Evolutionary conservation across 2,329 filamentous ascomycete species (phyloP), one percentile per base, ranked within the genome.

Genomic region (Scedosporium minutisporum): DNA sequence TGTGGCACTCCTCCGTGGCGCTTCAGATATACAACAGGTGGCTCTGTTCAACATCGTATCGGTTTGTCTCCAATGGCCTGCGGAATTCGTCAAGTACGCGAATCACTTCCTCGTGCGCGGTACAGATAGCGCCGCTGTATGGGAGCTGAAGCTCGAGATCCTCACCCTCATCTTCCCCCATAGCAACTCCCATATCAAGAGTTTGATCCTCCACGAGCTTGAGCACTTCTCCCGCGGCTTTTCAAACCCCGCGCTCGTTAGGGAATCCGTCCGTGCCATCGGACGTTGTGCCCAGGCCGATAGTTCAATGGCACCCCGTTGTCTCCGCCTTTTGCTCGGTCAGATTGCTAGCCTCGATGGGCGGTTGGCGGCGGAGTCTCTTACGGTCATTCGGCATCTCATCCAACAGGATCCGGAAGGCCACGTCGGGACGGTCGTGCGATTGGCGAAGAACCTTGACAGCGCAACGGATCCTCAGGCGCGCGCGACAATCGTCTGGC

Each of bases 31-130:
- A 60, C 89, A 96, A 71, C 88, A 96, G 70, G 84, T 96, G 46
- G 93, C 91, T 1, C 82, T 99, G 18, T 93, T 93, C 79, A 97
- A 97, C 71, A 93, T 97, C 64, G 92, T 97, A 10, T 89, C 91
- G n/a, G 90, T 99, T 55, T 95, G 91, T 69, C 80, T 97, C 10
- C 78, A 82, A 29, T 81, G 85, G 16, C 91, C 95, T 0, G 79
- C 83, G 46, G 83, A 88, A n/a, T 99, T 99, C 72, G 89, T 93
- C 63, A 89, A 86, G 70, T 93, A 96, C 70, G 85, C 89, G 18
- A 90, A 89, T 41, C 95, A 96, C 75, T 99, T 99, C 72, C 82
- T 99, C 10, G 84, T 99, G 61, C 87, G 87, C 63, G 84, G 88
- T 55, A 88, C 86, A 0, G 95, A 99, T 71, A 80, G 88, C 1